Conservation (phyloP, 306 rosid genomes). For the Sphenostylis stenocarpa region DNA sequence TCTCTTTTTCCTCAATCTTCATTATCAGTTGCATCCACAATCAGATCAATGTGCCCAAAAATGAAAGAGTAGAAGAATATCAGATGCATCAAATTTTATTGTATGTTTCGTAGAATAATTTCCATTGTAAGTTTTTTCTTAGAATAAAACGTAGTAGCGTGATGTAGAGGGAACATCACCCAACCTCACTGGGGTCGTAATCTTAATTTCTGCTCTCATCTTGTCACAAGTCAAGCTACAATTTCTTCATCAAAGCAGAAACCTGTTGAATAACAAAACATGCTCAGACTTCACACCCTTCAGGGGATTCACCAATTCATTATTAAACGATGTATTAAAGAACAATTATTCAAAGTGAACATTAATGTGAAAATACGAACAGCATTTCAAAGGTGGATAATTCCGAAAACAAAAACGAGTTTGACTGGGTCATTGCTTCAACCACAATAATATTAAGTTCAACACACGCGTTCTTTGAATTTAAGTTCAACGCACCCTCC, state of each 20-base stretch:
- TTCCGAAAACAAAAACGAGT: neutral
- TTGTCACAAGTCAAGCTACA: neutral
- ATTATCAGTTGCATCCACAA: neutral
- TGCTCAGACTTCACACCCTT: neutral
- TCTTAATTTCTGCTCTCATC: too few species aligned
- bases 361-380: neutral
- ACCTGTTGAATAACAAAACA: neutral
- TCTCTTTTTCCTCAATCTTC: neutral
- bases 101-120: too few species aligned
- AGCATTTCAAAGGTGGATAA: neutral
- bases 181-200: too few species aligned
- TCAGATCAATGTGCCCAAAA: too few species aligned
- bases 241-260: neutral
- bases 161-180: neutral
- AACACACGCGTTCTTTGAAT: constrained; percentile 18
- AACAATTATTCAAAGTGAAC: neutral
- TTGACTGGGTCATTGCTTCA: neutral
- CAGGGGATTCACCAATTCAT: neutral
- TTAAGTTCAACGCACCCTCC: neutral
- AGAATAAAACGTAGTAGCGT: too few species aligned
- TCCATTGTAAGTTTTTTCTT: too few species aligned
- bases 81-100: neutral
- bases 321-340: neutral
- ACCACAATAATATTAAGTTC: neutral
- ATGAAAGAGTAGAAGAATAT: neutral